Evolutionary conservation across 2,329 filamentous ascomycete genomes (phyloP).

Genomic region (Chaetomium sp.): DNA sequence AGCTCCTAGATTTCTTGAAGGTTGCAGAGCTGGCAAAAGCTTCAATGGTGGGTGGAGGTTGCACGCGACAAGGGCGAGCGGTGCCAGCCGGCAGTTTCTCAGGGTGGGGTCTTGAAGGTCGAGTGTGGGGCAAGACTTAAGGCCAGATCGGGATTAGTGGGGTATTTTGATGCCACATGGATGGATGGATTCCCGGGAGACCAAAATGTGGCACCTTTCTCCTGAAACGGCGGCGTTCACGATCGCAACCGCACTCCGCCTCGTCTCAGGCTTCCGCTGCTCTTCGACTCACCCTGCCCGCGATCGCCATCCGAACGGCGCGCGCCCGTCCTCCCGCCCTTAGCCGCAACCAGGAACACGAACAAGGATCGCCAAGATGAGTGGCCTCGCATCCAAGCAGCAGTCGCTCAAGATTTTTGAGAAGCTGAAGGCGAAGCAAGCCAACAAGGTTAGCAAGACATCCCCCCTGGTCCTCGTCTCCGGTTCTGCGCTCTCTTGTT

Average conservation of each 20-base stretch:
- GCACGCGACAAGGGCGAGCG: neutral
- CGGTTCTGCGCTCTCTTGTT: neutral
- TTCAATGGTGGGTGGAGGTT: constrained; percentile 1
- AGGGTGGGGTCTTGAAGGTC: constrained; percentile 29
- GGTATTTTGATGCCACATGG: constrained; percentile 28
- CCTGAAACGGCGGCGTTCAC: constrained; percentile 27
- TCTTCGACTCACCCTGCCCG: neutral
- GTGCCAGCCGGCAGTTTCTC: constrained; percentile 14
- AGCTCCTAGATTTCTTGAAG: neutral
- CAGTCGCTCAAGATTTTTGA: constrained; percentile 97
- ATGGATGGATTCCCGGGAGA: constrained; percentile 26
- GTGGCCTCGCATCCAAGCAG: constrained; percentile 74
- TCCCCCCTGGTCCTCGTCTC: too few species aligned
- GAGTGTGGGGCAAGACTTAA: constrained; percentile 17
- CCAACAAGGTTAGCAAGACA: constrained; percentile 69
- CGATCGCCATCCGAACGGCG: neutral
- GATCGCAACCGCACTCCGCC: constrained; percentile 4
- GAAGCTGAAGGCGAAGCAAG: constrained; percentile 88
- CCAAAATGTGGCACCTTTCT: constrained; percentile 27
- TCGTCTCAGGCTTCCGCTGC: neutral
- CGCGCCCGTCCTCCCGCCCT: neutral
- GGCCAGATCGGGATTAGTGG: constrained; percentile 32
- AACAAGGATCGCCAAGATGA: constrained; percentile 43
- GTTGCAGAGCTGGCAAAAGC: neutral
- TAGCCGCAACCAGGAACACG: neutral